Conservation (phyloP, 2,329 filamentous ascomycete genomes). For the Saccharata proteae region DNA sequence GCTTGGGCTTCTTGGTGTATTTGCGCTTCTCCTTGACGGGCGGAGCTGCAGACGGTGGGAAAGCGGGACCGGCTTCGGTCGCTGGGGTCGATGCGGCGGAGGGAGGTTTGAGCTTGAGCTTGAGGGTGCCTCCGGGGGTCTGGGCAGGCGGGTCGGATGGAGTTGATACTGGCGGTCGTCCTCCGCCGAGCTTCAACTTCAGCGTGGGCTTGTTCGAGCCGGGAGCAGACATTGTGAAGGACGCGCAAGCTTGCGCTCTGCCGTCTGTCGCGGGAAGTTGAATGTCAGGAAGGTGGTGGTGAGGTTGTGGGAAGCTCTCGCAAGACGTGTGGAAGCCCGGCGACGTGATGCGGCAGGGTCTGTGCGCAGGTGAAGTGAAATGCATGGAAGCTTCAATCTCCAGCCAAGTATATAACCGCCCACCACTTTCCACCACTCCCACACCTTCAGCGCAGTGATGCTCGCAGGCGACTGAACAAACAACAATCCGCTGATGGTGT, state of each 20-base stretch:
- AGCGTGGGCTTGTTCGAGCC: slow-evolving; percentile 14
- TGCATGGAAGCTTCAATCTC: too few relatives aligned
- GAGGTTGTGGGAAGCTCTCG: too few relatives aligned
- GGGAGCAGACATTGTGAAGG: not conserved
- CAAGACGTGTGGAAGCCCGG: too few relatives aligned
- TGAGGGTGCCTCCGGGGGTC: slow-evolving; percentile 17
- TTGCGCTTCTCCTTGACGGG: slow-evolving; percentile 28
- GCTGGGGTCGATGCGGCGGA: slow-evolving; percentile 14
- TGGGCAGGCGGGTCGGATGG: not conserved
- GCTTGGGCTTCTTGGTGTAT: slow-evolving; percentile 29
- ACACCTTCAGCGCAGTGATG: too few relatives aligned
- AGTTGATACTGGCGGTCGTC: not conserved
- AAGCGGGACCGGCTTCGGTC: slow-evolving; percentile 16
- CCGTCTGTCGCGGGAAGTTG: too few relatives aligned
- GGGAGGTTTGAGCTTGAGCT: slow-evolving; percentile 26
- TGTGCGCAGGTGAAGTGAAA: too few relatives aligned
- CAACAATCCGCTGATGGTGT: too few relatives aligned
- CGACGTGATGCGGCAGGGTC: too few relatives aligned
- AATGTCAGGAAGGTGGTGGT: too few relatives aligned
- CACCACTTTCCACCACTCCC: too few relatives aligned
- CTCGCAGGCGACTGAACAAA: too few relatives aligned
- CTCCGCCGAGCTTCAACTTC: slow-evolving; percentile 17
- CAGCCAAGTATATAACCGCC: too few relatives aligned
- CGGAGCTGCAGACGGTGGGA: slow-evolving; percentile 22
- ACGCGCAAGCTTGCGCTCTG: not conserved